phyloP scores from a whole-genome alignment of 108 stramenopile species.

The Pseudonitzschia delicatissima region DNA sequence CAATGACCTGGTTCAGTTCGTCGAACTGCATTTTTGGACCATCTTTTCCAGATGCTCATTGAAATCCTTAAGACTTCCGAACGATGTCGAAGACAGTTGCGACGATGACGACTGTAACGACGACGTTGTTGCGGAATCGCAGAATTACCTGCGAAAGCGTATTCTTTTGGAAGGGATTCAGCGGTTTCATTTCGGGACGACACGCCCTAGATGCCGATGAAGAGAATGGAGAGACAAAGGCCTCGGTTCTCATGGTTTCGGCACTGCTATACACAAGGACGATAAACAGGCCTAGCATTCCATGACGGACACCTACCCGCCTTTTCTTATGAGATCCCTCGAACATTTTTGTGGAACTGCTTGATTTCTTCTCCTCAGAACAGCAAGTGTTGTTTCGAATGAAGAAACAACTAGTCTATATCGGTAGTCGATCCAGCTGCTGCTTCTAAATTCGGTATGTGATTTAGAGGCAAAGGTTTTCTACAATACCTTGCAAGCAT shows the following conservation, averaged over 20 bases:
- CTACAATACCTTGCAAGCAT: too few species aligned
- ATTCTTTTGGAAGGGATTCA: not conserved
- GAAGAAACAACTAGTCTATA: too few species aligned
- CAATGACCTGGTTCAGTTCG: slow-evolving; percentile 16
- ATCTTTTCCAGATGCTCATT: slow-evolving; percentile 15
- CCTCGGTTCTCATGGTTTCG: slow-evolving; percentile 4
- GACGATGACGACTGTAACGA: not conserved
- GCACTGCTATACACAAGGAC: not conserved
- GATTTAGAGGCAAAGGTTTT: too few species aligned
- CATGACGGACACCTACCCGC: slow-evolving; percentile 4
- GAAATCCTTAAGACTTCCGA: slow-evolving; percentile 14
- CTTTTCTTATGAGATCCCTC: not conserved
- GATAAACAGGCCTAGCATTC: slow-evolving; percentile 1
- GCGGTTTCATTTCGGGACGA: not conserved
- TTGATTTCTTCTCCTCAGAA: not conserved
- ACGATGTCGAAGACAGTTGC: not conserved
- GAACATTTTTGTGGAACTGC: not conserved
- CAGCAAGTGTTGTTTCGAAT: too few species aligned
- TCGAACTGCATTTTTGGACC: slow-evolving; percentile 13
- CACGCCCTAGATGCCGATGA: not conserved
- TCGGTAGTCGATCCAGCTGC: too few species aligned
- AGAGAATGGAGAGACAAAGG: not conserved
- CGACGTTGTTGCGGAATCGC: slow-evolving; percentile 9
- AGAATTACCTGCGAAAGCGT: not conserved
- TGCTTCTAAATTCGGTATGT: too few species aligned